Base-by-base conservation (phyloP, 2,329 filamentous ascomycete genomes). In the Ceratocystis ficicola region DNA sequence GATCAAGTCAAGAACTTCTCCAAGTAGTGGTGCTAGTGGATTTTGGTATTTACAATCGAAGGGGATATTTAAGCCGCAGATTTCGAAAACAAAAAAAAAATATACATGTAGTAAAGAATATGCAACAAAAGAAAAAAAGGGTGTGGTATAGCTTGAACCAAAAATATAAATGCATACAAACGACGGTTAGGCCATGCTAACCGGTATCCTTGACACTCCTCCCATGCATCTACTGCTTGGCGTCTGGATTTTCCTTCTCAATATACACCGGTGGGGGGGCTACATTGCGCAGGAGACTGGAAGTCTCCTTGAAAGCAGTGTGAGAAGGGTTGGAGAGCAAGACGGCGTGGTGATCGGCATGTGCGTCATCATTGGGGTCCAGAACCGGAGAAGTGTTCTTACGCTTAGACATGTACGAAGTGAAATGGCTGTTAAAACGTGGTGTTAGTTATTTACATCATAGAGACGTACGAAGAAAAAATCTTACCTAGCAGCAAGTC, bases 401-500 rank as follows among this genome's bases (percentile, higher is more conserved):
- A 5, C 50, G 36, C 10, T 46, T 36, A 17, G 48, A 50, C 57
- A 59, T 30, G 32, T 41, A 22, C 3, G 50, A 52, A n/a, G 57
- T 5, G 6, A 22, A 20, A 22, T 62, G 32, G 36, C 52, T 41
- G 12, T 41, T 20, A 22, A 41, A 36, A 25, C 15, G 28, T 10
- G 2, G 25, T 64, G 32, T 65, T 59, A 60, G 63, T 32, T 55
- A 22, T 44, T 8, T 52, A 25, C 55, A 36, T 4, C 20, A 32
- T 30, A 32, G 22, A 32, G n/a, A 36, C 30, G 10, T 10, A n/a
- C 6, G 25, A 22, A 3, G 20, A n/a, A n/a, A 36, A 17, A 41
- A 22, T 60, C 65, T 46, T 64, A 66, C 65, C 17, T 60, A 20
- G 61, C 46, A n/a, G 46, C 48, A 15, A 55, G 59, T 44, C 60